Evolutionary conservation across 495 filamentous ascomycete genomes (phyloP), one percentile per base, ranked within the genome.

Genomic region (Polyplosphaeria fusca): DNA sequence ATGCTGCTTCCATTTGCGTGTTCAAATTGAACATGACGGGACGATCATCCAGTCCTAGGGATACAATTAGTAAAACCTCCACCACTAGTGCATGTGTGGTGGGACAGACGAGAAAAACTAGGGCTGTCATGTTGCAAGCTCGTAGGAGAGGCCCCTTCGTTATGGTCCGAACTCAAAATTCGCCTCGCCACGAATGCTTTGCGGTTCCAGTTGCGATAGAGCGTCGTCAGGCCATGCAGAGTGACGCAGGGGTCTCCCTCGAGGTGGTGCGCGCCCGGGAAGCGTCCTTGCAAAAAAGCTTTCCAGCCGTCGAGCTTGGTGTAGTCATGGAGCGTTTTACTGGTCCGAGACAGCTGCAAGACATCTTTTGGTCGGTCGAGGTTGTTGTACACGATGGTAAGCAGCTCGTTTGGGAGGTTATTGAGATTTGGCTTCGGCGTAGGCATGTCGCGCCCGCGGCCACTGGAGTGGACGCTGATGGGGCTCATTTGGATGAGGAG

Each of bases 381-480:
- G 62, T 81, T 70, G 47, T 66, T 59, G 39, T 75, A 69, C 40
- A 88, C 77, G 0, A 82, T 72, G 37, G 74, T 76, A 5, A 87
- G 74, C 11, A 87, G 77, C 67, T 87, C 85, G 7, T 77, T 70
- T 2, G 85, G 85, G 24, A 88, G 74, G n/a, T 74, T 67, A 25
- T 71, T 60, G 30, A 85, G 74, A 4, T 20, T 30, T 26, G 56
- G 19, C 39, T 37, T 52, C 1, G 30, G 38, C n/a, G 22, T 32
- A 20, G 7, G 30, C 14, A n/a, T n/a, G n/a, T n/a, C n/a, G n/a
- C n/a, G n/a, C n/a, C n/a, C n/a, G n/a, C n/a, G n/a, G n/a, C n/a
- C n/a, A n/a, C n/a, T n/a, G n/a, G n/a, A n/a, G n/a, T n/a, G n/a
- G n/a, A n/a, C n/a, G n/a, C n/a, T n/a, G n/a, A n/a, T n/a, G n/a